phyloP scores from a whole-genome alignment of 768 basidiomycete species.

The Naganishia kalamii region DNA sequence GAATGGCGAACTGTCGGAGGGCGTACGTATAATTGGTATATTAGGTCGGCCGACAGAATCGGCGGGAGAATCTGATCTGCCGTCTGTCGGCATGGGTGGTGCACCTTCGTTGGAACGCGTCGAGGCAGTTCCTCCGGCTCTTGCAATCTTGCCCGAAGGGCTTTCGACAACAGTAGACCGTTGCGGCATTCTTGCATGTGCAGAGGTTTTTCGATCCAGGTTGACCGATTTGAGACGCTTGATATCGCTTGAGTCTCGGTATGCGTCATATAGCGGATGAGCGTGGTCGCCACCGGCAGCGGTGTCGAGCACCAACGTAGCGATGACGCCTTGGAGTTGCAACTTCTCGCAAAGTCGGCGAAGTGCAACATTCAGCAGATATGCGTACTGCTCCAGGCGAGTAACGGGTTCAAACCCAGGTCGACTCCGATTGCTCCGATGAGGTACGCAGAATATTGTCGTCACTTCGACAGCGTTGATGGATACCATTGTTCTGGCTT shows the following conservation, averaged over 20 bases:
- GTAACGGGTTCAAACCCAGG: conserved; percentile 85
- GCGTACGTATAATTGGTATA: not conserved
- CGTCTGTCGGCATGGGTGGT: conserved; percentile 3
- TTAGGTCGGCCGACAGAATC: not conserved
- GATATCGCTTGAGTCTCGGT: conserved; percentile 80
- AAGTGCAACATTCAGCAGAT: conserved; percentile 89
- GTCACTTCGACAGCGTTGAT: conserved; percentile 24
- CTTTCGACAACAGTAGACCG: conserved; percentile 93
- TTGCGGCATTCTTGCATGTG: conserved; percentile 83
- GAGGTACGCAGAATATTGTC: conserved; percentile 69
- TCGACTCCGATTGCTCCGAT: conserved; percentile 62
- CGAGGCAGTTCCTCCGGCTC: conserved; percentile 37
- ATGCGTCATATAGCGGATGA: conserved; percentile 57
- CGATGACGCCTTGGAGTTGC: conserved; percentile 82
- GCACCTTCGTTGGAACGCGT: not conserved
- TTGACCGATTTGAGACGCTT: conserved; percentile 92
- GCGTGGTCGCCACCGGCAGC: not conserved
- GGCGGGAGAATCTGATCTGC: conserved; percentile 12
- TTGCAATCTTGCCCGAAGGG: conserved; percentile 78
- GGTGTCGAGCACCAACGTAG: conserved; percentile 66
- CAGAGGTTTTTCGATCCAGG: conserved; percentile 88
- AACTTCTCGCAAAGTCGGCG: conserved; percentile 71
- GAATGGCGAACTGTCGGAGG: not conserved
- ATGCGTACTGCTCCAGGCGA: conserved; percentile 93
- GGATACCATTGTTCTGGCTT: conserved; percentile 55